phyloP scores from a whole-genome alignment of 441 rosid genomes.

The Theobroma grandiflorum region DNA sequence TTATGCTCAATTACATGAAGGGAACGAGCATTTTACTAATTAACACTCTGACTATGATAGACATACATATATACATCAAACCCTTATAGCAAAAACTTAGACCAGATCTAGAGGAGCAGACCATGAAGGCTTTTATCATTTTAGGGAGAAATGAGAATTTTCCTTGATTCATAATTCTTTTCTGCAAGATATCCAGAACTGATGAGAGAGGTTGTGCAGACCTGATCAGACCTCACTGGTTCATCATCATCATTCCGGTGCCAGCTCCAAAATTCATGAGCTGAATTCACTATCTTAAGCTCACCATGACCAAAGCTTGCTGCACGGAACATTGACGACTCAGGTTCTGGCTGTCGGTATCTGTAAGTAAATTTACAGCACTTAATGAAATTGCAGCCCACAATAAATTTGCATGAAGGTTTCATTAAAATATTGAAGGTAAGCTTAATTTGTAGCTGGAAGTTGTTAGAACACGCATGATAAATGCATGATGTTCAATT shows the following conservation, averaged over 20 bases:
- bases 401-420: not conserved
- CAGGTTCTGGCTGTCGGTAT: conserved; percentile 78
- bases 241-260: conserved; percentile 97
- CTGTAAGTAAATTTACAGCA: conserved; percentile 44
- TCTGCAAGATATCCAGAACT: conserved; percentile 65
- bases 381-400: not conserved
- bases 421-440: not conserved
- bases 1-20: conserved; percentile 1
- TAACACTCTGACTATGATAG: not conserved
- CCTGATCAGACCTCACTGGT: conserved; percentile 79
- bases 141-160: conserved; percentile 61
- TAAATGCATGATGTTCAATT: not conserved
- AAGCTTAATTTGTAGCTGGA: not conserved
- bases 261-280: conserved; percentile 94
- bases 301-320: conserved; percentile 99
- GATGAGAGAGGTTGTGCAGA: conserved; percentile 78
- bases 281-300: conserved; percentile 76
- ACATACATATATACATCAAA: conserved; percentile 23
- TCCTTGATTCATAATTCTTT: conserved; percentile 49
- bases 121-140: not conserved
- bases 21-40: not conserved
- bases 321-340: conserved; percentile 96
- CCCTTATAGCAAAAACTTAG: not conserved
- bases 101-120: not conserved
- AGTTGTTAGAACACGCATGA: not conserved